A percentile compares a stretch with the other conserved stretches of the same genome.
Conservation (phyloP, 176 grass and related monocot genomes). For the Lolium perenne region DNA sequence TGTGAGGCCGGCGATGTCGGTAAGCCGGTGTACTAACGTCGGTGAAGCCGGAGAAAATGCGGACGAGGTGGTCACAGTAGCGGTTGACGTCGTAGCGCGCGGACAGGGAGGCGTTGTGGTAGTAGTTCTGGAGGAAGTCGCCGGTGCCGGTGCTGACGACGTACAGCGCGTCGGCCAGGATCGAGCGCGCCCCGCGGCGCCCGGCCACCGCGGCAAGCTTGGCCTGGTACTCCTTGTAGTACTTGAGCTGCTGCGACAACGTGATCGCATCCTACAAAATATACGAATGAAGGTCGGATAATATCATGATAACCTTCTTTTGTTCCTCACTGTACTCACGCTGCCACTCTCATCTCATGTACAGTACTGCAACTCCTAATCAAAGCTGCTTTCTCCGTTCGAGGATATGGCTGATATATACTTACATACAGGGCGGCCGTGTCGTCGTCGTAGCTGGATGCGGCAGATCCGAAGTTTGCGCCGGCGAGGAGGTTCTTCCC, state of each 20-base stretch:
- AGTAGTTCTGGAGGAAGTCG: constrained; percentile 94
- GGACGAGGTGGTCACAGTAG: constrained; percentile 64
- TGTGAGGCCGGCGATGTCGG: neutral
- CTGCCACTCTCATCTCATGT: neutral
- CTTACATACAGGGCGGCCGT: constrained; percentile 80
- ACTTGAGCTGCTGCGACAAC: constrained; percentile 63
- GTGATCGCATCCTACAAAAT: constrained; percentile 68
- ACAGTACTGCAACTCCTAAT: neutral
- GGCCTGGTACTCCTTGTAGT: constrained; percentile 78
- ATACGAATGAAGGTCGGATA: neutral
- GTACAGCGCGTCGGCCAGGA: constrained; percentile 71
- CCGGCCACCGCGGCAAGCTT: constrained; percentile 66
- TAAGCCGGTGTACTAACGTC: constrained; percentile 34
- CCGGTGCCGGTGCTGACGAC: constrained; percentile 68
- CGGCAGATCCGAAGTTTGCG: constrained; percentile 81
- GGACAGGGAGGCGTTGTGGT: constrained; percentile 65
- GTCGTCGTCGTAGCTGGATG: constrained; percentile 71
- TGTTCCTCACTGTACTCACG: neutral
- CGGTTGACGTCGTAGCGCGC: constrained; percentile 49
- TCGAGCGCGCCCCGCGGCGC: constrained; percentile 34
- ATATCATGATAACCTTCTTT: too few relatives aligned
- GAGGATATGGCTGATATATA: neutral
- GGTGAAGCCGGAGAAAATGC: constrained; percentile 56
- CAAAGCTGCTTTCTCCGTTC: neutral
- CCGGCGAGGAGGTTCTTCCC: constrained; percentile 80